These are phyloP conservation scores for Pseudocercospora ulei DNA, from an alignment of 2,329 filamentous ascomycete genomes.

Conservation along the genomic window DNA sequence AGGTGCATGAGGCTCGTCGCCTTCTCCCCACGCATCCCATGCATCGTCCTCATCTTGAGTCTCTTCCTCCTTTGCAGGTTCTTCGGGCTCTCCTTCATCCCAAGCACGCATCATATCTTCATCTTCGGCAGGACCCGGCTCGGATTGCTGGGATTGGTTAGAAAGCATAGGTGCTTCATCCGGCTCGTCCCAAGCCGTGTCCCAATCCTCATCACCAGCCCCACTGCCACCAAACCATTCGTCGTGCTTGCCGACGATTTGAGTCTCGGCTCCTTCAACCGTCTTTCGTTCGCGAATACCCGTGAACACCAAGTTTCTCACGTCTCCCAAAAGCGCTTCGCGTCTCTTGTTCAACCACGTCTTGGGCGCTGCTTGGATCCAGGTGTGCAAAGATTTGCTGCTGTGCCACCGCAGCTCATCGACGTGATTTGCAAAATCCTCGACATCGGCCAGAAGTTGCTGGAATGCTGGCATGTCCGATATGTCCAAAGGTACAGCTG, in stretches of 20 bases:
- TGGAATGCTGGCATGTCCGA: constrained; percentile 63
- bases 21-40: constrained; percentile 88
- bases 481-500: constrained; percentile 65
- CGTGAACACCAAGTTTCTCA: constrained; percentile 57
- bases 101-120: constrained; percentile 45
- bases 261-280: constrained; percentile 77
- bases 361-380: constrained; percentile 68
- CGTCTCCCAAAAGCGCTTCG: constrained; percentile 65
- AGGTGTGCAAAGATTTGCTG: constrained; percentile 57
- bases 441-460: constrained; percentile 54
- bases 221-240: constrained; percentile 45
- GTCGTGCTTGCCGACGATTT: constrained; percentile 61
- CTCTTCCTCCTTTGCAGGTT: constrained; percentile 19
- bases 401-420: constrained; percentile 54
- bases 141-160: constrained; percentile 21
- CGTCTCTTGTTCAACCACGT: constrained; percentile 80
- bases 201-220: constrained; percentile 55
- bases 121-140: constrained; percentile 32
- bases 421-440: constrained; percentile 55
- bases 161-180: constrained; percentile 35
- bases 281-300: constrained; percentile 58
- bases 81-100: constrained; percentile 36
- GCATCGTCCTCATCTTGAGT: constrained; percentile 49
- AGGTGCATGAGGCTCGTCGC: constrained; percentile 50
- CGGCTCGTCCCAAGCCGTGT: constrained; percentile 63